Base-by-base conservation (phyloP, 805 yeast species). In the Lachancea kluyveri region DNA sequence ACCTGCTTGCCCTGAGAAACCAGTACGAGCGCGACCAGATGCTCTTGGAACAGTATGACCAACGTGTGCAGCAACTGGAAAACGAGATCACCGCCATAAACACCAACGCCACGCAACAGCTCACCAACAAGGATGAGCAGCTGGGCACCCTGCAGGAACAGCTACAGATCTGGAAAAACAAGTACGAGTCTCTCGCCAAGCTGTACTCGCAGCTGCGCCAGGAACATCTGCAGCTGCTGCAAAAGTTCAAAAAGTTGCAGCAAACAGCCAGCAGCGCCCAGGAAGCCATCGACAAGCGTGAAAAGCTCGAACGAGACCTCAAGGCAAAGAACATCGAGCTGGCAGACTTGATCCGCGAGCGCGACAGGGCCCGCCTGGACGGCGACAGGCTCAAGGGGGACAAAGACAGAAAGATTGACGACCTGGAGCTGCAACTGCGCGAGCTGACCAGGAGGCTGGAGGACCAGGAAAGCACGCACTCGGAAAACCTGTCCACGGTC, bases 241-340 rank as follows among this genome's bases (percentile, higher is more conserved):
- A 81, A 31, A 80, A 79, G 51, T 79, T 79, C 52, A 87, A 88
- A 54, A 78, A 80, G 45, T 68, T 79, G 28, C 94, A 86, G 59
- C 83, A 85, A 44, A 84, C 83, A 59, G 94, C 92, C 3, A 80
- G 87, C 9, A 71, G 78, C 24, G 96, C 96, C 8, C 95, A 86
- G 54, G 96, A 87, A 59, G 82, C 95, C 0, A 73, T 87, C 41
- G 81, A 81, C 41, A 81, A 77, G 57, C 76, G 87, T 43, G 95
- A 87, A 49, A 75, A 74, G 50, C 60, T 82, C 21, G 95, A 87
- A 50, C 71, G 82, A 35, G 95, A 87, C 38, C 63, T 86, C 55
- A 86, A 84, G 54, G 71, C 88, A 9, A 87, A 87, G 59, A 86
- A 84, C 52, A 68, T 86, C 26, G 95, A 86, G 57, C 67, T 86